Percentiles rank a stretch among this genome's conserved stretches.
These are phyloP conservation scores for Alternaria viburni DNA, from an alignment of 2,329 filamentous ascomycete genomes.

Conservation along the genomic window DNA sequence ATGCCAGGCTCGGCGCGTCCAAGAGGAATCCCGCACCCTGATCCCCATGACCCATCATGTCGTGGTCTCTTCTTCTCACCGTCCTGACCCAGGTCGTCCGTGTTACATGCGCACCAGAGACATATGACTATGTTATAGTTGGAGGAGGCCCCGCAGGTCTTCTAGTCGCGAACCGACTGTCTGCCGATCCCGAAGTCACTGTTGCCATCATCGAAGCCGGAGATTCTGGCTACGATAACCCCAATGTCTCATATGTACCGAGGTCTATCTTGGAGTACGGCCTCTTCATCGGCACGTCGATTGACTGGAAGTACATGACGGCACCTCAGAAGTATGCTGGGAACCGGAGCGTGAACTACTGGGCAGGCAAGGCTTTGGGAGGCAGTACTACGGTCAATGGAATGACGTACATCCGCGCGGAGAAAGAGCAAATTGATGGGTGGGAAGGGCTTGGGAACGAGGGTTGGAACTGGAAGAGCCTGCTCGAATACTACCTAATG, in stretches of 20 bases:
- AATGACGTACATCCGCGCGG: conserved; percentile 46
- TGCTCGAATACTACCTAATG: conserved; percentile 37
- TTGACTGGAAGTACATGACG: conserved; percentile 53
- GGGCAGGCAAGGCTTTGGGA: conserved; percentile 52
- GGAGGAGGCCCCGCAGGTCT: conserved; percentile 45
- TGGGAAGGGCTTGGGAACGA: conserved; percentile 44
- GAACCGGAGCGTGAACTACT: conserved; percentile 35
- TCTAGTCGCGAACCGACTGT: conserved; percentile 38
- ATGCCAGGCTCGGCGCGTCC: neutral
- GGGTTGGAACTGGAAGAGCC: conserved; percentile 41
- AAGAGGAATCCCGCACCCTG: neutral
- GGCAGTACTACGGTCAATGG: conserved; percentile 55
- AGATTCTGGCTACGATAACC: conserved; percentile 36
- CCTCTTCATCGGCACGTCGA: conserved; percentile 29
- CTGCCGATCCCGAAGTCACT: conserved; percentile 23
- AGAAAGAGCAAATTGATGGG: conserved; percentile 40
- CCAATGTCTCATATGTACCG: conserved; percentile 36
- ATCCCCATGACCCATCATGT: neutral
- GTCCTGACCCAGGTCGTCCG: neutral
- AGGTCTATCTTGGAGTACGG: conserved; percentile 29
- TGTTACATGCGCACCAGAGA: conserved; percentile 13
- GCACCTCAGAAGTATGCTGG: conserved; percentile 48
- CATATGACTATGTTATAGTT: conserved; percentile 44
- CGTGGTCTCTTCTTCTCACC: neutral
- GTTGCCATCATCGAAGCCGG: conserved; percentile 47